Evolutionary conservation across 495 filamentous ascomycete species (phyloP).

Genomic region (Talaromyces nanjingensis): DNA sequence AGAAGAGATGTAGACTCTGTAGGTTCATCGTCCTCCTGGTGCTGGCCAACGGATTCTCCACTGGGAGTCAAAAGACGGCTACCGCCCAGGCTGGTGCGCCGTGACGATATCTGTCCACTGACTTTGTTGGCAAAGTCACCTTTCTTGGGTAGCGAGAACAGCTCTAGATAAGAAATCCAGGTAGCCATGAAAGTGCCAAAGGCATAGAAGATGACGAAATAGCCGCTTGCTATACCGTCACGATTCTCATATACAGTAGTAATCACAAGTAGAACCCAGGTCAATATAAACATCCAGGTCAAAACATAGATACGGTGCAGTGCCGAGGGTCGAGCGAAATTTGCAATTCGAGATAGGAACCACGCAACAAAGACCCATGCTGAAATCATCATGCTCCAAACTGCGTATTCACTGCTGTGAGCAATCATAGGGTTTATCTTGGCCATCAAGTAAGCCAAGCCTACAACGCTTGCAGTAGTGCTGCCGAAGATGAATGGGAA

Average conservation of each 20-base stretch:
- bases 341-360: conserved; percentile 76
- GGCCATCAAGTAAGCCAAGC: conserved; percentile 63
- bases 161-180: conserved; percentile 66
- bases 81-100: conserved; percentile 36
- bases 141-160: conserved; percentile 72
- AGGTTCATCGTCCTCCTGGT: conserved; percentile 48
- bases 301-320: conserved; percentile 74
- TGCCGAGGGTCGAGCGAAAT: conserved; percentile 78
- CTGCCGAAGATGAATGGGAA: conserved; percentile 71
- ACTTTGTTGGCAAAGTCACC: conserved; percentile 45
- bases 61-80: conserved; percentile 29
- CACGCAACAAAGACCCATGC: conserved; percentile 75
- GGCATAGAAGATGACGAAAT: conserved; percentile 78
- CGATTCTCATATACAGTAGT: conserved; percentile 69
- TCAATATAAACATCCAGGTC: conserved; percentile 72
- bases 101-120: conserved; percentile 20
- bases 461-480: conserved; percentile 63
- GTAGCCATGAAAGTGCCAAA: conserved; percentile 66
- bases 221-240: conserved; percentile 64
- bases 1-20: conserved; percentile 80
- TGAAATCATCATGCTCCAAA: conserved; percentile 80
- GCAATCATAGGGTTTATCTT: conserved; percentile 84
- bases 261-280: conserved; percentile 65
- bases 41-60: conserved; percentile 27
- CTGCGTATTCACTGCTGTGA: conserved; percentile 77